These are phyloP conservation scores for Malus hybrid DNA, from an alignment of 331 rosid genomes.

Conservation along the genomic window DNA sequence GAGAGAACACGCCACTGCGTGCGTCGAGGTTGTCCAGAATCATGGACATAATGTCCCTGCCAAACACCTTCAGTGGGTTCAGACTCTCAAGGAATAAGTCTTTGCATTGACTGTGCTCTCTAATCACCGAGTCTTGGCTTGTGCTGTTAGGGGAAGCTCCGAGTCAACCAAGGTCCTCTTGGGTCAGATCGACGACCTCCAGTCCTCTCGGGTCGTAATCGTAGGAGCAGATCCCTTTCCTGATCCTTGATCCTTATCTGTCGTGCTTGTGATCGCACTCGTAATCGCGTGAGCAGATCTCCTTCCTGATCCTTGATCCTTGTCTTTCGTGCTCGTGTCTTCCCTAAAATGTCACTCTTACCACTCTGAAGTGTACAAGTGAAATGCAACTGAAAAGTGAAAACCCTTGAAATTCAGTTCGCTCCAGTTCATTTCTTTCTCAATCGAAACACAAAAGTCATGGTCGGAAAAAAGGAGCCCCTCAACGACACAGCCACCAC, in stretches of 20 bases:
- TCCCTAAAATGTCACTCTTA: neutral
- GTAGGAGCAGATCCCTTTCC: neutral
- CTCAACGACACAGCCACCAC: slow-evolving; percentile 11
- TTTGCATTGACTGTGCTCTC: too few relatives aligned
- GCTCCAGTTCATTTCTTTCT: neutral
- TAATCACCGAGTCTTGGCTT: too few relatives aligned
- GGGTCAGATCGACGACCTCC: too few relatives aligned
- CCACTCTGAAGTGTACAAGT: neutral
- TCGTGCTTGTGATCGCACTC: neutral
- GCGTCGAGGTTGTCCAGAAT: too few relatives aligned
- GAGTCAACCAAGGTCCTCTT: too few relatives aligned
- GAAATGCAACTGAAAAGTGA: neutral
- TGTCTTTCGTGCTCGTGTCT: neutral
- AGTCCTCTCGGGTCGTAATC: neutral
- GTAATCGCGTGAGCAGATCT: too few relatives aligned
- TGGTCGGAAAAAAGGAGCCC: slow-evolving; percentile 39
- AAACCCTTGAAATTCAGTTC: neutral
- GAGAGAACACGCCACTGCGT: too few relatives aligned
- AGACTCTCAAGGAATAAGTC: too few relatives aligned
- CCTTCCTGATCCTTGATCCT: too few relatives aligned
- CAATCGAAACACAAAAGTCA: neutral
- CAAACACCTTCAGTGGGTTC: too few relatives aligned
- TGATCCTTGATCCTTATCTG: neutral
- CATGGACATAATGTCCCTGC: too few relatives aligned
- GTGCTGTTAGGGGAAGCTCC: too few relatives aligned